These are phyloP conservation scores for Podila epigama DNA, from an alignment of 192 early-diverging fungal species.

Conservation along the genomic window DNA sequence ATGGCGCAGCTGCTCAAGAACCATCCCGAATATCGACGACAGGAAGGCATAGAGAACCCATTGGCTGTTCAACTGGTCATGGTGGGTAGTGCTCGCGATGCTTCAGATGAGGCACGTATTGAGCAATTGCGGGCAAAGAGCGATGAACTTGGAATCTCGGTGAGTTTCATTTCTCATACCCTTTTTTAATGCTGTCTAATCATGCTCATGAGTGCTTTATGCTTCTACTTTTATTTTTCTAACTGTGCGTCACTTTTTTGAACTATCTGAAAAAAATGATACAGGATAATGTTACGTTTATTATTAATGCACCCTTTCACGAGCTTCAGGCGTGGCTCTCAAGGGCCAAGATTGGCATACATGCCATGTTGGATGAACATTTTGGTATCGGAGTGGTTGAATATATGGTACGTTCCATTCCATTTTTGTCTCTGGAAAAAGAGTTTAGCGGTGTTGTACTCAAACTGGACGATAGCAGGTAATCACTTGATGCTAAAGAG, in stretches of 20 bases:
- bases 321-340: constrained; percentile 70
- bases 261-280: constrained; percentile 33
- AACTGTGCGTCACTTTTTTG: not conserved
- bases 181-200: not conserved
- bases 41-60: constrained; percentile 6
- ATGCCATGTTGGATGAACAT: constrained; percentile 98
- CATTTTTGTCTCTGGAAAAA: no score
- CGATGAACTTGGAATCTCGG: constrained; percentile 61
- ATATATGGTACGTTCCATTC: constrained; percentile 81
- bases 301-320: constrained; percentile 82
- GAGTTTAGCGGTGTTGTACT: no score
- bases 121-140: constrained; percentile 60
- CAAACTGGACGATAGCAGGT: not conserved
- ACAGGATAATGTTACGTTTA: constrained; percentile 74
- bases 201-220: not conserved
- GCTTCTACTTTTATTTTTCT: not conserved
- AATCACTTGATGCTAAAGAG: not conserved
- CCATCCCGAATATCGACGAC: constrained; percentile 61
- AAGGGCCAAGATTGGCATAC: constrained; percentile 78
- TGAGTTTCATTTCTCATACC: constrained; percentile 37
- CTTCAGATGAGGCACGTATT: constrained; percentile 76
- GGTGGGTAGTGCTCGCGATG: constrained; percentile 87
- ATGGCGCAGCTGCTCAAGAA: constrained; percentile 68
- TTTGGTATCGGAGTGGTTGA: constrained; percentile 99
- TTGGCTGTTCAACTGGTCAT: constrained; percentile 69